Evolutionary conservation across 2,329 filamentous ascomycete genomes (phyloP), one percentile per base, ranked within the genome.

Genomic region (Bimuria novae-zelandiae): DNA sequence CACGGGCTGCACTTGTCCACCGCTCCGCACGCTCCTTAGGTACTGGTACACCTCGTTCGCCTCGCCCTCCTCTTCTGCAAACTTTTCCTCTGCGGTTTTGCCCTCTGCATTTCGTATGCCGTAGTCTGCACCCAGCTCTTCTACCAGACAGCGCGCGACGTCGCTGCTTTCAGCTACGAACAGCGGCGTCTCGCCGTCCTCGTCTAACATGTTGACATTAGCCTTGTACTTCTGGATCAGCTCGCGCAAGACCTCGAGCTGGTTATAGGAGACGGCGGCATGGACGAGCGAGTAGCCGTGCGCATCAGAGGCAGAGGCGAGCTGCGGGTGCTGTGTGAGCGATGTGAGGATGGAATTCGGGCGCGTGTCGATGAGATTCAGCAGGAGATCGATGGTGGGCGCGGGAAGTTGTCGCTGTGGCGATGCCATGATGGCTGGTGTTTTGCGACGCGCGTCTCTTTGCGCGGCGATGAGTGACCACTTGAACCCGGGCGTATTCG

Each of bases 221-320:
- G 93, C 92, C 11, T 85, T 76, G 75, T 92, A 90, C 29, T 93
- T 89, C 41, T 80, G 80, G 23, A 96, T 80, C 5, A 99, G 82
- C 0, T 84, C 75, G 54, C 89, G 87, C 14, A 97, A 82, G 14
- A 99, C 85, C 50, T 89, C 84, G 30, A 90, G 77, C 70, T 97
- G 92, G 70, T 88, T 89, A 81, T 97, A 99, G 62, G 92, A 97
- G 16, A 90, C 88, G 14, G 93, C 91, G 47, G 94, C 94, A 75
- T 99, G 94, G 43, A 97, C 79, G 22, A 97, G 85, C 41, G 92
- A 96, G 78, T 99, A 99, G 66, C 94, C 94, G 68, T 97, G 89
- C 54, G 89, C 86, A 74, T 99, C 94, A 76, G 96, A 90, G 47
- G 82, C 78, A 2, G 86, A 83, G 49, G 94, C 93, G 48, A 96